Percentiles rank a stretch among this genome's conserved stretches.
Conservation (phyloP, 768 basidiomycete genomes). For the Crassisporium funariophilum region DNA sequence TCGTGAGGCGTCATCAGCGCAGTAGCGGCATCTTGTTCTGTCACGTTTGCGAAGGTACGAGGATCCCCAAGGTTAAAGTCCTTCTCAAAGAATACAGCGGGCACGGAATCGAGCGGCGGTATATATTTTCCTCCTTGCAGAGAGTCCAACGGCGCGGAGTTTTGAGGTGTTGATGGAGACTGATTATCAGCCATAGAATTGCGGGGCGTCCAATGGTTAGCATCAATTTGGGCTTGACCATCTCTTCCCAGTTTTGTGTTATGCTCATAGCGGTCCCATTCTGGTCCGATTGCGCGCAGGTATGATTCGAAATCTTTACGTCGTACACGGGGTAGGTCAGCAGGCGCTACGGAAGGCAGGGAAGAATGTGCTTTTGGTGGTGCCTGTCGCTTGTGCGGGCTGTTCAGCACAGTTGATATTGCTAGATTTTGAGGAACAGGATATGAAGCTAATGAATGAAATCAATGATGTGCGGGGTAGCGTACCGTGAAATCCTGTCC, state of each 20-base stretch:
- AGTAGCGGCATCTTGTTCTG: conserved; percentile 49
- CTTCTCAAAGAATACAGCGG: conserved; percentile 76
- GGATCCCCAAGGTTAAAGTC: conserved; percentile 84
- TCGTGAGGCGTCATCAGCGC: conserved; percentile 29
- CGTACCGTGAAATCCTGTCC: conserved; percentile 91
- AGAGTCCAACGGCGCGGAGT: conserved; percentile 23
- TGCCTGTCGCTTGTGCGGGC: conserved; percentile 80
- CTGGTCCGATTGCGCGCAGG: conserved; percentile 66
- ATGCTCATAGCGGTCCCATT: conserved; percentile 77
- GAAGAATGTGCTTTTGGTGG: conserved; percentile 88
- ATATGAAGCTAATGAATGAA: background rate
- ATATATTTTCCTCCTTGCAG: conserved; percentile 44
- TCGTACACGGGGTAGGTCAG: conserved; percentile 77
- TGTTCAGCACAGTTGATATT: conserved; percentile 92
- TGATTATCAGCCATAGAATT: conserved; percentile 23
- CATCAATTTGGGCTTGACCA: conserved; percentile 41
- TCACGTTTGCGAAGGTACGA: conserved; percentile 73
- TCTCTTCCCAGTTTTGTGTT: conserved; percentile 40
- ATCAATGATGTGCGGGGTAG: conserved; percentile 22
- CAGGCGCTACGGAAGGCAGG: conserved; percentile 69
- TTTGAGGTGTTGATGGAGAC: conserved; percentile 16
- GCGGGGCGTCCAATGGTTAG: conserved; percentile 26
- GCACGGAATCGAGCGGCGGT: conserved; percentile 76
- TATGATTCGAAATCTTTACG: conserved; percentile 87
- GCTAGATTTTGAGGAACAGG: conserved; percentile 46